Base-by-base conservation (phyloP, 2,329 filamentous ascomycete species). In the Microcyclosporella mali region DNA sequence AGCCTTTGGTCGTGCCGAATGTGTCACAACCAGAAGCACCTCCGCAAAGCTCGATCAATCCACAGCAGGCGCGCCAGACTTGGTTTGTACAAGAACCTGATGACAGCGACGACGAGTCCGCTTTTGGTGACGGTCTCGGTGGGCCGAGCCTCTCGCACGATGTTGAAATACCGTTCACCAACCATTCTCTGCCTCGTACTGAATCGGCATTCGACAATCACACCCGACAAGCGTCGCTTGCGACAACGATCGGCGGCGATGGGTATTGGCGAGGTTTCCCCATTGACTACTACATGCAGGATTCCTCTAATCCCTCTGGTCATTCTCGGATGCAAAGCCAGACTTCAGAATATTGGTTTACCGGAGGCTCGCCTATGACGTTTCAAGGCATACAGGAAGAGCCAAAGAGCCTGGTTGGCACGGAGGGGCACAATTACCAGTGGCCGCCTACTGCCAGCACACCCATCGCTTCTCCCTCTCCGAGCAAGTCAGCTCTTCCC, bases 111-210 rank as follows among this genome's bases (percentile, higher is more conserved):
- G 45, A 50, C 16, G 41, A 38, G 3, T 53, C 51, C 12, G 57
- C 62, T 4, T 76, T 82, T 19, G 70, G 71, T 12, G 49, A 51
- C 9, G 45, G 53, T 28, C 21, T 25, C 9, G 21, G 21, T 25
- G 38, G 50, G 9, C 46, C 55, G 3, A 42, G 49, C 14, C 39
- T 52, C 14, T 46, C 40, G 6, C 41, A 51, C 17, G 51, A 56
- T 43, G 40, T 40, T 16, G 52, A 59, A 25, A 34, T 57, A 4
- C 55, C 56, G 0, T 60, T 59, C 43, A 52, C 54, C 3, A 56
- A 60, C 37, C 58, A 61, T 41, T 56, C 56, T 18, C 57, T 53
- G 4, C 57, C 58, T 37, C 51, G 56, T 6, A 52, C 50, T 4
- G 53, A 57, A 36, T 56, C 53, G 17, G 56, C 57, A 2, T 35